phyloP scores from a whole-genome alignment of 2,329 filamentous ascomycete species.

The Cordyceps cateniannulata region DNA sequence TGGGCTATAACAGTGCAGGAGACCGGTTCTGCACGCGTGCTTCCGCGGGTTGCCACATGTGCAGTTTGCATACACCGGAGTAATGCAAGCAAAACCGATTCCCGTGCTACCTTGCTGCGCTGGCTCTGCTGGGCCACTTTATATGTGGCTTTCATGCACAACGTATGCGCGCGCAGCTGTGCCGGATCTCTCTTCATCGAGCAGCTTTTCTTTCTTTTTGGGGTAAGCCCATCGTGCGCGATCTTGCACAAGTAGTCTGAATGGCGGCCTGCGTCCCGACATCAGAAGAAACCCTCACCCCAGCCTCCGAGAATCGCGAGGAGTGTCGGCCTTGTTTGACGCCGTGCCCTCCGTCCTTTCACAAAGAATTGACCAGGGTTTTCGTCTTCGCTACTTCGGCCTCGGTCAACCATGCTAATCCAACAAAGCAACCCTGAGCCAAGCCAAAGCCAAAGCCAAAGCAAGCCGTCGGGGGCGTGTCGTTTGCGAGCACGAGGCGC shows the following conservation, averaged over 20 bases:
- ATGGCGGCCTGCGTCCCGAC: background rate
- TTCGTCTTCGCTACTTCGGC: background rate
- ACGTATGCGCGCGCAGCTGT: conserved; percentile 2
- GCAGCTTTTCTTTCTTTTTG: conserved; percentile 3
- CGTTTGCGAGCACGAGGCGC: background rate
- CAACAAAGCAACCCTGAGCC: background rate
- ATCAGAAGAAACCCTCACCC: background rate
- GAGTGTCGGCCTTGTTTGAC: background rate
- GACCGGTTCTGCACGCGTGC: conserved; percentile 10
- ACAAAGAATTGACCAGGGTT: background rate
- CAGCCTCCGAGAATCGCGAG: background rate
- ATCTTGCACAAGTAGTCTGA: background rate
- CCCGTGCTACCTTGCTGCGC: conserved; percentile 1
- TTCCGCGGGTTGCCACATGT: conserved; percentile 13
- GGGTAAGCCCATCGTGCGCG: conserved; percentile 3
- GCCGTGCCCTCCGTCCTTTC: background rate
- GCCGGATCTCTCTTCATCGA: conserved; percentile 10
- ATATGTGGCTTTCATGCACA: conserved; percentile 10
- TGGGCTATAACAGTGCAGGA: background rate
- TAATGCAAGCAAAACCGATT: conserved; percentile 9
- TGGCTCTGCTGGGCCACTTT: conserved; percentile 2
- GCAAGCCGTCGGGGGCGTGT: background rate
- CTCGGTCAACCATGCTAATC: background rate
- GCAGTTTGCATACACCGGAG: conserved; percentile 11
- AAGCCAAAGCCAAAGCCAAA: background rate